Evolutionary conservation across 768 basidiomycete species (phyloP), one percentile per base, ranked within the genome.

Genomic region (Russula brevipes): DNA sequence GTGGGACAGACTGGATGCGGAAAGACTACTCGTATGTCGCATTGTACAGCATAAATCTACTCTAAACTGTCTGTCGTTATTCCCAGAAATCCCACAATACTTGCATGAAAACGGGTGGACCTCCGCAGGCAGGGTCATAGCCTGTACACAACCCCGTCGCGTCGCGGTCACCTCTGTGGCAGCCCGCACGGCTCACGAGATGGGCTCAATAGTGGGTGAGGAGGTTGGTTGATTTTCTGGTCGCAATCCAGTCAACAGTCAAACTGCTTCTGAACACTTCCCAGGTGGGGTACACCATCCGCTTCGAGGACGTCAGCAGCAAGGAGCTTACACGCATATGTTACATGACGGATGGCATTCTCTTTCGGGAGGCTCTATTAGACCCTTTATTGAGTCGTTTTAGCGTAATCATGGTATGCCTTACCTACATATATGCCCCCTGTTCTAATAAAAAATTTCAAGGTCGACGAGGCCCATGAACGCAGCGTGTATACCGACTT

Each of bases 391-490:
- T 99, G 56, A 92, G 88, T 72, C 86, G 88, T 31, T 98, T 95
- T 70, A 96, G 93, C 70, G 93, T 94, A 10, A 89, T 98, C 64
- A 98, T 99, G 94, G 94, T 89, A 67, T 53, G 80, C 73, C 61
- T 17, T 61, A 39, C n/a, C 36, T 14, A 17, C 12, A 1, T 11
- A 24, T 60, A 17, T 44, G 60, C 17, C 1, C 38, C 30, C 44
- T 45, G n/a, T 52, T 30, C 24, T 24, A 52, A 58, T 36, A 24
- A 17, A 17, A 11, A 9, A 19, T 19, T 49, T 14, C 39, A 68
- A 96, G 94, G 87, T 99, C 52, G 97, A 99, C 69, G 97, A 98
- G 78, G 97, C 94, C 0, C 97, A 99, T 72, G 97, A 99, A 72
- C 80, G 97, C 39, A 92, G 93, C 70, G 80, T 93, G n/a, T 96